Percentiles rank a stretch among this genome's conserved stretches.
Conservation (phyloP, 225 moss, liverwort and hornwort genomes). For the Neckera pumila region DNA sequence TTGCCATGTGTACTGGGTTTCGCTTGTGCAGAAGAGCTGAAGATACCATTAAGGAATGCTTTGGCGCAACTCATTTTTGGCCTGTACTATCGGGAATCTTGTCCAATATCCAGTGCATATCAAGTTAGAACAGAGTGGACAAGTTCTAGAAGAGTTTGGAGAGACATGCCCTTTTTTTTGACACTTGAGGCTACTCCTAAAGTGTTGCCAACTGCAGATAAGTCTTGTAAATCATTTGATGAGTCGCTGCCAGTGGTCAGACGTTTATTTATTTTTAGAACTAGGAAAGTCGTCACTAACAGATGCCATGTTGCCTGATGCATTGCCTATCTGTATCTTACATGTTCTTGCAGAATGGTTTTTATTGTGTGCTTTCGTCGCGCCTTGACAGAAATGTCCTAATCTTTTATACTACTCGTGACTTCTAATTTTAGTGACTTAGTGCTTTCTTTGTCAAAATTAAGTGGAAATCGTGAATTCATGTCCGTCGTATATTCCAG, state of each 20-base stretch:
- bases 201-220: slow-evolving; percentile 18
- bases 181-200: slow-evolving; percentile 25
- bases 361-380: not conserved
- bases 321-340: not conserved
- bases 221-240: slow-evolving; percentile 12
- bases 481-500: not conserved
- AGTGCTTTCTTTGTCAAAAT: not conserved
- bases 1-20: not conserved
- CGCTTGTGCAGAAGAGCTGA: slow-evolving; percentile 40
- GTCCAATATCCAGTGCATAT: slow-evolving; percentile 17
- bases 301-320: not conserved
- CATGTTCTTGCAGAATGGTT: not conserved
- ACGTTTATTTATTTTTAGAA: not conserved
- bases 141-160: slow-evolving; percentile 12
- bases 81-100: slow-evolving; percentile 5
- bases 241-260: not conserved
- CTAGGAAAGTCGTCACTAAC: not conserved
- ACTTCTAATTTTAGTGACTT: not conserved
- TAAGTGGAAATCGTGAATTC: not conserved
- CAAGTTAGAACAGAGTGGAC: slow-evolving; percentile 7
- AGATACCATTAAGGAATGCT: slow-evolving; percentile 2
- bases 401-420: not conserved
- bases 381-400: not conserved
- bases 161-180: slow-evolving; percentile 25
- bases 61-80: slow-evolving; percentile 25